Base-by-base conservation (phyloP, 1,284 basidiomycete species). In the Trametes sp. region DNA sequence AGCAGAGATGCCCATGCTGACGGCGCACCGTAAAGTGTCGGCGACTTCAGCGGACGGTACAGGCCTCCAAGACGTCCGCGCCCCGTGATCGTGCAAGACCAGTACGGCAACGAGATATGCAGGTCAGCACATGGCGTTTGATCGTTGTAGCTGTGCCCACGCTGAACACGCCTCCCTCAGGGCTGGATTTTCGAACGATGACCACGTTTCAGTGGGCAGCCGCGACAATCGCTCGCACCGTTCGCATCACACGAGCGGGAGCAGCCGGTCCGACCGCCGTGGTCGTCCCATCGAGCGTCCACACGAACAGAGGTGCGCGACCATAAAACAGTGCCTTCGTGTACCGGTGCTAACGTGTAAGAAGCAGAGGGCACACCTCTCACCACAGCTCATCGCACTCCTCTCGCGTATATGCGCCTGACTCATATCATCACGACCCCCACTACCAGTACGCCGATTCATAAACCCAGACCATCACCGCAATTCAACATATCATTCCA, bases 11-110 rank as follows among this genome's bases (percentile, higher is more conserved):
- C 41, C 45, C 6, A 33, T 21, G 50, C 13, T 54, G 50, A 56
- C 56, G 38, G 9, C 8, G 8, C 19, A 3, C 19, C 38, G 11
- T 9, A 31, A 54, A 69, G 71, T 13, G 65, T 78, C 10, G 75
- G 66, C 57, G 69, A 72, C 66, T 66, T 69, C 67, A 75, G 72
- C 35, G 74, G 74, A 16, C 68, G 66, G 7, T 76, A 76, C 55
- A 64, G 51, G 21, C 74, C 74, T 1, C 68, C 59, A 8, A 56
- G 54, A 19, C 68, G 61, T 11, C 66, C 65, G 4, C 70, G 72
- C 23, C 74, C 74, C 1, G 72, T 76, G 42, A 75, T 76, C 21
- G 70, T 76, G 35, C 68, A 76, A 45, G 74, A 76, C 58, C 69
- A 73, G 45, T 65, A 69, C 50, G 74, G 73, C 2, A 64, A 68